These are phyloP conservation scores for Smallanthus sonchifolius DNA, from an alignment of 129 eudicot species.

Conservation along the genomic window DNA sequence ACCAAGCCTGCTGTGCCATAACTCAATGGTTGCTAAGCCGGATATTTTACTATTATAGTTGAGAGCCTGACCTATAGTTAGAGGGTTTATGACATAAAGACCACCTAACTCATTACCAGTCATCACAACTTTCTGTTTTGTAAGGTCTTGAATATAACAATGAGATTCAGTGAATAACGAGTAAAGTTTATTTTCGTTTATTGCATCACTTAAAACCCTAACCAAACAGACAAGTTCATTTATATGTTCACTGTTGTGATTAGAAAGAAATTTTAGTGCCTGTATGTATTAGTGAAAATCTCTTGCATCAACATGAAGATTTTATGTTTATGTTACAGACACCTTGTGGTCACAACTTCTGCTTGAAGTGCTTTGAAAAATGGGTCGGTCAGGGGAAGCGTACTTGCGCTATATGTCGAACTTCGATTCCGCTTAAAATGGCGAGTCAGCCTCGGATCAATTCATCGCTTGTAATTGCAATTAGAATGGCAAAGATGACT, in stretches of 20 bases:
- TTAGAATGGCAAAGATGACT: slow-evolving; percentile 73
- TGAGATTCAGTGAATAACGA: too few relatives aligned
- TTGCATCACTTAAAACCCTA: too few relatives aligned
- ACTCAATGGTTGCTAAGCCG: too few relatives aligned
- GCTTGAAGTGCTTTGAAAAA: slow-evolving; percentile 86
- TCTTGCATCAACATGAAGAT: neutral
- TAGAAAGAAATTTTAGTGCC: neutral
- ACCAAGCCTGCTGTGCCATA: too few relatives aligned
- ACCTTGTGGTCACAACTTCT: slow-evolving; percentile 91
- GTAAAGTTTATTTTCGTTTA: too few relatives aligned
- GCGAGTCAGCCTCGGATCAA: slow-evolving; percentile 78
- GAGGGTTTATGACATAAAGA: too few relatives aligned
- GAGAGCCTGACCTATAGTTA: too few relatives aligned
- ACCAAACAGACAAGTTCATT: neutral
- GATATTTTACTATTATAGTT: too few relatives aligned
- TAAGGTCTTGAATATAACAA: too few relatives aligned
- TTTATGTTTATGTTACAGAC: slow-evolving; percentile 47
- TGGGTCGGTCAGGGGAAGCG: slow-evolving; percentile 89
- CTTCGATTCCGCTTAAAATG: slow-evolving; percentile 59
- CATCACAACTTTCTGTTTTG: too few relatives aligned
- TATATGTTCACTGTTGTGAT: neutral
- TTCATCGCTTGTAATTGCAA: slow-evolving; percentile 63
- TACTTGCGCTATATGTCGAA: slow-evolving; percentile 72
- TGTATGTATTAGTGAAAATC: neutral
- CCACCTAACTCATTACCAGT: too few relatives aligned